A percentile compares a stretch with the other conserved stretches of the same genome.
Evolutionary conservation across 768 basidiomycete species (phyloP).

Genomic region (Mycena venus): DNA sequence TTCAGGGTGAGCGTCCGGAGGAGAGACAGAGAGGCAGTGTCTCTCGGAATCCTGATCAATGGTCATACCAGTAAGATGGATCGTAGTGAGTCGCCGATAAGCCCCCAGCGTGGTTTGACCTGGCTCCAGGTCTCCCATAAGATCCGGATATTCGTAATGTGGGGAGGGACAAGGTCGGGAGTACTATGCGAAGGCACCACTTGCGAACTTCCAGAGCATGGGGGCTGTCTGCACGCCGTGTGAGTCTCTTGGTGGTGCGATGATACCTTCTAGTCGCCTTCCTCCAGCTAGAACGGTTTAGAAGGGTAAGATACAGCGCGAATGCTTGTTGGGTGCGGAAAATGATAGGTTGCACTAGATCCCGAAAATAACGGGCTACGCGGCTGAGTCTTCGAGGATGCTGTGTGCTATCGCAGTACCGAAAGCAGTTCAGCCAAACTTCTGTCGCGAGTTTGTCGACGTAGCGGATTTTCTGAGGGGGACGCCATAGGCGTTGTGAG

Average conservation of each 20-base stretch:
- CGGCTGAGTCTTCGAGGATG: not conserved
- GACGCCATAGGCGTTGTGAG: too few species aligned
- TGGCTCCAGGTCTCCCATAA: not conserved
- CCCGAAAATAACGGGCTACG: not conserved
- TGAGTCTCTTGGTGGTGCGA: not conserved
- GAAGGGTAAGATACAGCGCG: not conserved
- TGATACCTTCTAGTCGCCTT: not conserved
- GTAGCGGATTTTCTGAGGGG: not conserved
- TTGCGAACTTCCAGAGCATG: not conserved
- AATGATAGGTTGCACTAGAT: not conserved
- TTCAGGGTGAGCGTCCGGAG: not conserved
- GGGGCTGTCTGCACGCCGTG: not conserved
- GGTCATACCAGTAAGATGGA: not conserved
- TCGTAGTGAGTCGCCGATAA: not conserved
- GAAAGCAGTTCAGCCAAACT: not conserved
- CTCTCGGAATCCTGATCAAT: not conserved
- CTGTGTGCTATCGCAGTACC: not conserved
- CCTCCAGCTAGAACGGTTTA: not conserved
- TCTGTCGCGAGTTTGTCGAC: constrained; percentile 10
- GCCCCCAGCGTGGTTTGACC: not conserved
- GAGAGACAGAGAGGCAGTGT: not conserved
- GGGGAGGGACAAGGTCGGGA: not conserved
- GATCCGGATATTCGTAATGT: not conserved
- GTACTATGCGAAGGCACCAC: not conserved
- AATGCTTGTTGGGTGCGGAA: not conserved